Percentiles rank a stretch among this genome's conserved stretches.
Conservation (phyloP, 2,329 filamentous ascomycete genomes). For the Orbilia ellipsospora region DNA sequence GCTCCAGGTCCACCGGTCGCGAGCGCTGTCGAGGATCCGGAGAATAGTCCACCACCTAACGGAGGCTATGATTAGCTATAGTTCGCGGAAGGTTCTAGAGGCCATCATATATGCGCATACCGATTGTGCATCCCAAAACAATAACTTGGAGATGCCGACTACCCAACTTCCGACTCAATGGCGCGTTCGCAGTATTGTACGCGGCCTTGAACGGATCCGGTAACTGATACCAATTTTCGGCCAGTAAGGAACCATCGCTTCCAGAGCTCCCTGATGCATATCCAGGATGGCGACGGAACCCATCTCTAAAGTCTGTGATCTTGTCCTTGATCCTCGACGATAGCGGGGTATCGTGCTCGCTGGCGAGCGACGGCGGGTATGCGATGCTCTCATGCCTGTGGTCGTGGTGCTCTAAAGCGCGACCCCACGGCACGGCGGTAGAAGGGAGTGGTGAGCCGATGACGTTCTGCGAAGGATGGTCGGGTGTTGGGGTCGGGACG, state of each 20-base stretch:
- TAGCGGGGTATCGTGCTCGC: conserved; percentile 37
- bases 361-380: conserved; percentile 48
- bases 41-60: conserved; percentile 71
- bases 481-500: conserved; percentile 33
- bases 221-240: conserved; percentile 50
- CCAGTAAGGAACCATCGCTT: conserved; percentile 32
- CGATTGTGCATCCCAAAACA: conserved; percentile 47
- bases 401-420: conserved; percentile 42
- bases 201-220: conserved; percentile 51
- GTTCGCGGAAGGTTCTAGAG: no score
- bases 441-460: conserved; percentile 38
- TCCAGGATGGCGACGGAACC: conserved; percentile 47
- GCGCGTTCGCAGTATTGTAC: conserved; percentile 47
- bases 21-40: conserved; percentile 70
- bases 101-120: conserved; percentile 5
- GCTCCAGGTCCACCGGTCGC: conserved; percentile 63
- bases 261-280: conserved; percentile 29
- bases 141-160: conserved; percentile 50
- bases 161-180: conserved; percentile 43
- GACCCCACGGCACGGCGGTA: conserved; percentile 50
- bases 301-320: conserved; percentile 35
- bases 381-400: conserved; percentile 50
- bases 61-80: no score
- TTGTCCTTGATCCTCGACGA: conserved; percentile 40
- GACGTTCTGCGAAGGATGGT: conserved; percentile 42